Evolutionary conservation across 2,329 filamentous ascomycete species (phyloP).

Genomic region (Stagonosporopsis chrysanthemi): DNA sequence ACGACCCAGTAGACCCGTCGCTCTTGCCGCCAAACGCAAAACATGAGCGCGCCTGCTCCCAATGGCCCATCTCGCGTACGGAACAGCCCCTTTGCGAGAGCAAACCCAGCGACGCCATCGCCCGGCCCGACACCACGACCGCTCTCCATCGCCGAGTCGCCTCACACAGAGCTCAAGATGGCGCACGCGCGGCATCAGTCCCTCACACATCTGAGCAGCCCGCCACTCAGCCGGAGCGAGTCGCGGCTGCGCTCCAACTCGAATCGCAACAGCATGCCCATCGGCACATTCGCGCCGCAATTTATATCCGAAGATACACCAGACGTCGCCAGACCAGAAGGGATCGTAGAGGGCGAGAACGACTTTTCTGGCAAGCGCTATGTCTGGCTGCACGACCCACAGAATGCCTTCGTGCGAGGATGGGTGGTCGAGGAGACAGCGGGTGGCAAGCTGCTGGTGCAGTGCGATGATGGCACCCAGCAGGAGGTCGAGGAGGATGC

Average conservation of each 20-base stretch:
- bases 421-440: slow-evolving; percentile 86
- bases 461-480: slow-evolving; percentile 96
- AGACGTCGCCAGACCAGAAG: slow-evolving; percentile 64
- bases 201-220: slow-evolving; percentile 57
- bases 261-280: slow-evolving; percentile 67
- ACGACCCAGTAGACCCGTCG: slow-evolving; percentile 30
- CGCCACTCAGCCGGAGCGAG: slow-evolving; percentile 44
- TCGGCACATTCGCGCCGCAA: slow-evolving; percentile 89
- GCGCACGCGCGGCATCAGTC: slow-evolving; percentile 75
- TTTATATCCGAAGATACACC: slow-evolving; percentile 89
- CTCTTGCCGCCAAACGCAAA: slow-evolving; percentile 33
- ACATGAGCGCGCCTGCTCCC: slow-evolving; percentile 64
- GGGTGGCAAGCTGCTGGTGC: slow-evolving; percentile 76
- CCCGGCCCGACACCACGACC: slow-evolving; percentile 76
- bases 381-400: slow-evolving; percentile 91
- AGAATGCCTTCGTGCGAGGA: slow-evolving; percentile 88
- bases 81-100: slow-evolving; percentile 78
- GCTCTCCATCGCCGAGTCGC: slow-evolving; percentile 54
- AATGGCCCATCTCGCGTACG: slow-evolving; percentile 68
- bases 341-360: slow-evolving; percentile 89
- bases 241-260: slow-evolving; percentile 66
- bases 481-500: slow-evolving; percentile 84
- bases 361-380: slow-evolving; percentile 99
- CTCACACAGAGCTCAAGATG: slow-evolving; percentile 45
- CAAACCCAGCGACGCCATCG: slow-evolving; percentile 69